Base-by-base conservation (phyloP, 768 basidiomycete species). In the Pleurotus eryngii region DNA sequence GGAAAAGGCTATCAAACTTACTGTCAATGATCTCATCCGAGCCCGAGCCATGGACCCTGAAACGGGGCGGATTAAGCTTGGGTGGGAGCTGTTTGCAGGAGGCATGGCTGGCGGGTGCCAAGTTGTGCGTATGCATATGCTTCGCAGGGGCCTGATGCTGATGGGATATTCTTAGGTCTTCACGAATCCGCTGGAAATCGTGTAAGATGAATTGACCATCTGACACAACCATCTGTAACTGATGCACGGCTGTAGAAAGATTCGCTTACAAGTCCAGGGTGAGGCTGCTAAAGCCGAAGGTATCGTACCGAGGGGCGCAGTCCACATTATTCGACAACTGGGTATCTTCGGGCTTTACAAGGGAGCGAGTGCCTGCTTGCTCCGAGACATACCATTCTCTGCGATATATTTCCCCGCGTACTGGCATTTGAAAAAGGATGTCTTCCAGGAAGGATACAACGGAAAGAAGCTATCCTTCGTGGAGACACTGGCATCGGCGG, bases 1-100 rank as follows among this genome's bases (percentile, higher is more conserved):
- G 9, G 94, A 97, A 72, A 97, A 97, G 76, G 97, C 97, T 9
- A 97, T 99, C 73, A 99, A 99, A 70, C 74, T 99, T 59, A 97
- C 97, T 2, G 89, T 99, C 48, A 98, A 98, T 74, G 96, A 97
- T 67, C 73, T 96, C 56, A 79, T 99, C 20, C 86, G 97, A 35
- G 78, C 83, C 22, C 82, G 84, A 50, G 86, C 87, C 8, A 96
- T 85, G 74, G 95, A 99, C 72, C 92, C 95, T 20, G 94, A 96
- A 71, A 99, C 97, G 8, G 97, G 97, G 11, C 83, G 93, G 55
- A 99, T 99, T 70, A 83, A 87, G 57, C 67, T 97, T n/a, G 64
- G 65, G n/a, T 95, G 92, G 91, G 97, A 99, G 72, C 63, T 98
- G 15, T 58, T 91, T 4, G 96, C 96, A 35, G 97, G 97, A 75